Evolutionary conservation across 176 grass and related monocot species (phyloP).

Genomic region (Saccharum officinarum): DNA sequence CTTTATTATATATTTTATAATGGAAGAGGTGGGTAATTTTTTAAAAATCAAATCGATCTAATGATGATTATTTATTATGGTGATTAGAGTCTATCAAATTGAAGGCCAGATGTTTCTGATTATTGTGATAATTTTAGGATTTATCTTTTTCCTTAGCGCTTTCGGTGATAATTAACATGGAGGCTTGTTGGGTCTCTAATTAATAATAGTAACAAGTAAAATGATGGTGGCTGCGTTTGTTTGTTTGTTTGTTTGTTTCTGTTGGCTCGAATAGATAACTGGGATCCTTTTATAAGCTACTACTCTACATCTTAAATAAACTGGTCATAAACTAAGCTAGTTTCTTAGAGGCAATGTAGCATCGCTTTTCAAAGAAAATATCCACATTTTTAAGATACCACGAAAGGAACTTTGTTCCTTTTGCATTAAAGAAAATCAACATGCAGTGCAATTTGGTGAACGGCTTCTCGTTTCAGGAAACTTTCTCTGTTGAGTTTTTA

Average conservation of each 20-base stretch:
- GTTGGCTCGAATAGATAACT: slow-evolving; percentile 19
- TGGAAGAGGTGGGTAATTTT: too few relatives aligned
- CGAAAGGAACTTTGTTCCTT: neutral
- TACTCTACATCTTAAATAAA: too few relatives aligned
- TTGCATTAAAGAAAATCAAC: neutral
- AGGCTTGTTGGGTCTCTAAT: too few relatives aligned
- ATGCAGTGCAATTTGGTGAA: neutral
- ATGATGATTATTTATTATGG: too few relatives aligned
- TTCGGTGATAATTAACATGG: too few relatives aligned
- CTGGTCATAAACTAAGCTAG: too few relatives aligned
- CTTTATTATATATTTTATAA: too few relatives aligned
- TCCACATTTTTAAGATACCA: neutral
- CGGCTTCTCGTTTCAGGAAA: neutral
- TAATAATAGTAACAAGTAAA: neutral
- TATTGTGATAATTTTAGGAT: too few relatives aligned
- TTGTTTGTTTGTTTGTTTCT: neutral
- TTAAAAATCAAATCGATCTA: too few relatives aligned
- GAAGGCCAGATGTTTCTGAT: too few relatives aligned
- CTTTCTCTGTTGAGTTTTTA: neutral
- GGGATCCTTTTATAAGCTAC: neutral
- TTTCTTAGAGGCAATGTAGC: neutral
- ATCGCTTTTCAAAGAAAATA: neutral
- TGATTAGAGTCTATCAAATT: too few relatives aligned
- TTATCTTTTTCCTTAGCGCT: too few relatives aligned
- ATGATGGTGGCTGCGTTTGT: neutral